phyloP scores from a whole-genome alignment of 352 stramenopile species.

The Albugo laibachii region DNA sequence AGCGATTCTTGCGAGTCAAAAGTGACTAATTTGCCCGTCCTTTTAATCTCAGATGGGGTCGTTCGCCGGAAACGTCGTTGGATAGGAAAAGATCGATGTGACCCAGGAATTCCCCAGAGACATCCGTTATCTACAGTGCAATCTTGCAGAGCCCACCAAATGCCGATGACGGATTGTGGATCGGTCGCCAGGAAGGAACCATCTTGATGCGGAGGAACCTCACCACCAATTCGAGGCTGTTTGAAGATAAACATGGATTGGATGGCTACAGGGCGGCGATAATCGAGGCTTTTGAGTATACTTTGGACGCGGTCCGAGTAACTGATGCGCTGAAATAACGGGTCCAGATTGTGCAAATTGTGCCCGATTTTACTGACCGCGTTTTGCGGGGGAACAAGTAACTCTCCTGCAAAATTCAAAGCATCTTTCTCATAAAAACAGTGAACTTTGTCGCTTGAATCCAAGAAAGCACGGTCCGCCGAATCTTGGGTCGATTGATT shows the following conservation, averaged over 20 bases:
- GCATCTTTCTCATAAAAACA: slow-evolving; percentile 89
- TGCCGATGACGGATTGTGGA: slow-evolving; percentile 86
- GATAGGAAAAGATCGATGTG: slow-evolving; percentile 69
- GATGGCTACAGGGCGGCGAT: slow-evolving; percentile 74
- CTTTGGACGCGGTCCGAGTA: slow-evolving; percentile 46
- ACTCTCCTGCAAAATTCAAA: slow-evolving; percentile 34
- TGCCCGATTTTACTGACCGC: slow-evolving; percentile 94
- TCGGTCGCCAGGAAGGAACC: slow-evolving; percentile 92
- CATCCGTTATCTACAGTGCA: slow-evolving; percentile 89
- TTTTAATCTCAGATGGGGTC: slow-evolving; percentile 18
- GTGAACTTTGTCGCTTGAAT: slow-evolving; percentile 78
- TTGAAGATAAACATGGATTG: slow-evolving; percentile 98
- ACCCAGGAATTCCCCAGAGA: slow-evolving; percentile 83
- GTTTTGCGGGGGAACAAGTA: slow-evolving; percentile 42
- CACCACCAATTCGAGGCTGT: slow-evolving; percentile 81
- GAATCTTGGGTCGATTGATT: slow-evolving; percentile 63
- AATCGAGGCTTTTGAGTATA: slow-evolving; percentile 73
- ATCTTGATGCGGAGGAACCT: slow-evolving; percentile 92
- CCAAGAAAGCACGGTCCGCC: slow-evolving; percentile 88
- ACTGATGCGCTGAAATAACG: slow-evolving; percentile 72
- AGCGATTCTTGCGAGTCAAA: slow-evolving; percentile 21
- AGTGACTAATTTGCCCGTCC: slow-evolving; percentile 8
- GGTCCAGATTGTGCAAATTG: slow-evolving; percentile 83
- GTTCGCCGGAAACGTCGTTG: slow-evolving; percentile 69
- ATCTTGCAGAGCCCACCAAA: slow-evolving; percentile 93